Evolutionary conservation across 306 rosid genomes (phyloP).

Genomic region (Cyclanthera cordifolia): DNA sequence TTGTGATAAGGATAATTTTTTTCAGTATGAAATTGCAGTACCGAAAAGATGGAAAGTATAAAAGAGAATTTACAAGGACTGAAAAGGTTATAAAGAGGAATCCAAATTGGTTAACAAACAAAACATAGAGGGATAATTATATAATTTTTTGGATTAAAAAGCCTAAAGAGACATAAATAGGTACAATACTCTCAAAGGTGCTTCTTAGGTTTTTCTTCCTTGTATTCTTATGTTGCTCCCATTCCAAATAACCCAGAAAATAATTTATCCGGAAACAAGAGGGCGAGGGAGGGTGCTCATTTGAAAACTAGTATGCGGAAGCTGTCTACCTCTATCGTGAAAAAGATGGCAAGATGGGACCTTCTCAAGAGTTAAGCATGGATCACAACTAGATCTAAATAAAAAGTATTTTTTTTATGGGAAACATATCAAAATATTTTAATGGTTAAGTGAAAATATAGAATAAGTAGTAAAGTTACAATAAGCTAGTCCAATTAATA

Average conservation of each 20-base stretch:
- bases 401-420: too few species aligned
- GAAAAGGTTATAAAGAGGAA: neutral
- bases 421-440: too few species aligned
- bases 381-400: neutral
- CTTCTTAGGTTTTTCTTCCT: neutral
- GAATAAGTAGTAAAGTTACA: too few species aligned
- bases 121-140: neutral
- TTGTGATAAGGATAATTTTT: neutral
- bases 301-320: neutral
- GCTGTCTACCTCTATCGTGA: neutral
- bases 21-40: neutral
- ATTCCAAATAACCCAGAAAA: neutral
- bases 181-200: neutral
- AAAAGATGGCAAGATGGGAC: neutral
- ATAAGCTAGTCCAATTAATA: too few species aligned
- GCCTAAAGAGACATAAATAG: neutral
- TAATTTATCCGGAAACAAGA: neutral
- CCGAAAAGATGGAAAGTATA: neutral
- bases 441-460: too few species aligned
- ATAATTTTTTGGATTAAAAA: neutral
- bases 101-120: neutral
- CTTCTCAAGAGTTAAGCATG: neutral
- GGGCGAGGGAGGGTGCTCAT: neutral
- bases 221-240: neutral
- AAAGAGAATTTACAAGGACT: neutral